Conservation (phyloP, 495 filamentous ascomycete genomes). For the Neurospora sp. region DNA sequence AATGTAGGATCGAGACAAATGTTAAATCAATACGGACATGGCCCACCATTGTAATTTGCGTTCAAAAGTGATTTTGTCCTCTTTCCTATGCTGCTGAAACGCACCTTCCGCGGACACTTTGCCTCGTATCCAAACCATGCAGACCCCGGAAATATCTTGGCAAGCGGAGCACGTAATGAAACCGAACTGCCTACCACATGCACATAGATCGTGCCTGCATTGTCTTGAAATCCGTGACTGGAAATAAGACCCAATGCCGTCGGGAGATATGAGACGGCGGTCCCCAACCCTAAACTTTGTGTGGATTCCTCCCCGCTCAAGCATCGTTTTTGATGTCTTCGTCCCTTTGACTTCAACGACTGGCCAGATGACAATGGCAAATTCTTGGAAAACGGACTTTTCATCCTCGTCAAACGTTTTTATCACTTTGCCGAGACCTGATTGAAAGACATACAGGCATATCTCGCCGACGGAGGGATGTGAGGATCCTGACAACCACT, state of each 20-base stretch:
- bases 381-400: neutral
- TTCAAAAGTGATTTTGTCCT: too few species aligned
- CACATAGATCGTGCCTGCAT: neutral
- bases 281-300: neutral
- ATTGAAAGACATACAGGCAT: neutral
- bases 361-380: neutral
- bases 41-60: too few species aligned
- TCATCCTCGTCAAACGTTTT: neutral
- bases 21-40: neutral
- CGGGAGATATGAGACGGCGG: neutral
- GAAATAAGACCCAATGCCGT: neutral
- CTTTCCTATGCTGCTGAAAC: neutral
- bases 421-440: neutral
- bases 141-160: too few species aligned
- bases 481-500: neutral
- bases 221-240: neutral
- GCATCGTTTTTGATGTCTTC: neutral
- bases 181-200: neutral
- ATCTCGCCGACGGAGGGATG: neutral
- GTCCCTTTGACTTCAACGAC: neutral
- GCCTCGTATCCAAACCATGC: too few species aligned
- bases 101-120: neutral
- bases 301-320: neutral
- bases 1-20: neutral
- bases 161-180: too few species aligned